phyloP scores from a whole-genome alignment of 2,329 filamentous ascomycete genomes.

The Alternaria brassicae region DNA sequence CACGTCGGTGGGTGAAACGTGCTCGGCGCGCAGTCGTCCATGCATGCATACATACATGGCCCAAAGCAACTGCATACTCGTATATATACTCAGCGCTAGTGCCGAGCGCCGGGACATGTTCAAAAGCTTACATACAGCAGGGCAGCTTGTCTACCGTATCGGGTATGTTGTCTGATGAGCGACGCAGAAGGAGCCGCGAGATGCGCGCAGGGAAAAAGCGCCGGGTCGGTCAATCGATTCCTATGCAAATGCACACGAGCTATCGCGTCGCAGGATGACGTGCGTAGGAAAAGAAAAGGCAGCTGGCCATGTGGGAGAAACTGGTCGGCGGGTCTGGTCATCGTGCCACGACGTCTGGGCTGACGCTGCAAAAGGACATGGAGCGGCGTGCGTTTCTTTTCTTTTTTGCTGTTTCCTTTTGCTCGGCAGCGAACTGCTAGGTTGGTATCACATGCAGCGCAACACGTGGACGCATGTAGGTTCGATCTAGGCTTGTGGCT shows the following conservation, averaged over 20 bases:
- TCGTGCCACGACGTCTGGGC: background rate
- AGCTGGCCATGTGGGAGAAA: background rate
- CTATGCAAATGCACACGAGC: too few relatives aligned
- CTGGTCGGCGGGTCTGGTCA: background rate
- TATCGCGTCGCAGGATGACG: background rate
- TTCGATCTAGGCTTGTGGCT: background rate
- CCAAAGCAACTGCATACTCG: background rate
- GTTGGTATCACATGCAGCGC: too few relatives aligned
- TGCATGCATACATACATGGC: too few relatives aligned
- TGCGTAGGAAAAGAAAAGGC: background rate
- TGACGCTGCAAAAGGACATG: background rate
- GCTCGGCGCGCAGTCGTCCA: background rate
- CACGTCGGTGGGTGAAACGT: background rate
- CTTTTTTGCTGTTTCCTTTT: background rate
- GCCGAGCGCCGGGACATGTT: background rate
- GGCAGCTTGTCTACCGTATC: background rate
- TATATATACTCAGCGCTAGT: constrained; percentile 13
- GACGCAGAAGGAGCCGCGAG: background rate
- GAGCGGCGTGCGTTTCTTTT: background rate
- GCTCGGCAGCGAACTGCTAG: too few relatives aligned
- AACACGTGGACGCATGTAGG: background rate
- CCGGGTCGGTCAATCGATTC: too few relatives aligned
- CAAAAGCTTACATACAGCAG: background rate
- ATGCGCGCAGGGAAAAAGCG: background rate
- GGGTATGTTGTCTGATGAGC: too few relatives aligned